These are phyloP conservation scores for Clonostachys chloroleuca DNA, from an alignment of 2,329 filamentous ascomycete genomes.

Conservation along the genomic window DNA sequence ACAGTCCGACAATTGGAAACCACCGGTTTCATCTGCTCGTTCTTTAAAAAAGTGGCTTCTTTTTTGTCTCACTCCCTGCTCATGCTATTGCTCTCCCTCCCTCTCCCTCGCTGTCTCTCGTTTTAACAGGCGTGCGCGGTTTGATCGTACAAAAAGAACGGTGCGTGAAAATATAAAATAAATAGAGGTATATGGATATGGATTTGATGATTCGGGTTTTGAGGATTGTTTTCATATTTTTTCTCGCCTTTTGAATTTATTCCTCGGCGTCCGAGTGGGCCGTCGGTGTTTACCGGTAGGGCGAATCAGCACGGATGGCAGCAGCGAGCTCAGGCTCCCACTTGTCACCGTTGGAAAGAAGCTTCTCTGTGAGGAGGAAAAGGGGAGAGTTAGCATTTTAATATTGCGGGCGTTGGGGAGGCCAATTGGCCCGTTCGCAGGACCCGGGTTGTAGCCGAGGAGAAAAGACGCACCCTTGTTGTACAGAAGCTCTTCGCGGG, in stretches of 20 bases:
- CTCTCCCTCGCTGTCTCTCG: neutral
- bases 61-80: too few species aligned
- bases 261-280: neutral
- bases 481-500: conserved; percentile 89
- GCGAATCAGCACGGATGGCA: conserved; percentile 85
- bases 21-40: too few species aligned
- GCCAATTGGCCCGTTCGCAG: neutral
- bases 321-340: conserved; percentile 98
- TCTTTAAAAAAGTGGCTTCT: too few species aligned
- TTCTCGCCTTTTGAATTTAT: too few species aligned
- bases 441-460: neutral
- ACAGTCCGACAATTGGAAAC: too few species aligned
- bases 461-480: conserved; percentile 65
- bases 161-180: neutral
- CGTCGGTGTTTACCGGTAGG: conserved; percentile 63
- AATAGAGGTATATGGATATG: neutral
- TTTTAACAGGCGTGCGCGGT: neutral
- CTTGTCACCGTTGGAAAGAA: conserved; percentile 85
- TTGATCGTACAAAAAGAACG: neutral
- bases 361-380: conserved; percentile 55
- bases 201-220: neutral
- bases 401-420: neutral
- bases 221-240: too few species aligned
- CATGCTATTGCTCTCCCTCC: too few species aligned
- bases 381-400: conserved; percentile 11